Conservation (phyloP, 2,329 filamentous ascomycete species). For the Lachnellula subtilissima region DNA sequence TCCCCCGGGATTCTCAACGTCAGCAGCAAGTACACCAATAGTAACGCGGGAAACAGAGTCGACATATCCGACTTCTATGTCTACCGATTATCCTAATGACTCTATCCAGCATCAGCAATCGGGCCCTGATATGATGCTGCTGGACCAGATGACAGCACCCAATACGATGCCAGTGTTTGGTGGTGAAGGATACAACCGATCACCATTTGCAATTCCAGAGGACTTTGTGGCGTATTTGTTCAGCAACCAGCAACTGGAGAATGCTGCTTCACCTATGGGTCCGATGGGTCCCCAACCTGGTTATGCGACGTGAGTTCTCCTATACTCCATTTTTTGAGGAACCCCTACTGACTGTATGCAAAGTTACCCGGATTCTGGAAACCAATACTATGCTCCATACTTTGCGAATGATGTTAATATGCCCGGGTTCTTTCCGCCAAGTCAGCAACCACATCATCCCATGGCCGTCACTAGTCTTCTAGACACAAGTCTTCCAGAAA, state of each 20-base stretch:
- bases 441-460: conserved; percentile 59
- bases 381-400: conserved; percentile 46
- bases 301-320: conserved; percentile 45
- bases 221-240: conserved; percentile 85
- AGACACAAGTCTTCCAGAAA: conserved; percentile 74
- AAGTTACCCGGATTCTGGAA: conserved; percentile 51
- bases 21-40: conserved; percentile 31
- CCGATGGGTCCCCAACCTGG: conserved; percentile 43
- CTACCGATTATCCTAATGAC: conserved; percentile 30
- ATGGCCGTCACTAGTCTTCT: conserved; percentile 87
- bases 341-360: conserved; percentile 11
- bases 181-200: conserved; percentile 75
- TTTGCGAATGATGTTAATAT: conserved; percentile 44
- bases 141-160: conserved; percentile 58
- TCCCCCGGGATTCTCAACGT: conserved; percentile 49
- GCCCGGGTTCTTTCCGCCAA: conserved; percentile 53
- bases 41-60: conserved; percentile 27
- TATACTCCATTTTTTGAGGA: not conserved
- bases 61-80: conserved; percentile 27
- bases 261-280: conserved; percentile 44
- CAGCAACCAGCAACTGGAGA: conserved; percentile 57
- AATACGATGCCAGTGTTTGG: conserved; percentile 84
- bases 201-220: conserved; percentile 80
- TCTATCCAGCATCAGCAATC: conserved; percentile 32
- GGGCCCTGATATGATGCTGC: conserved; percentile 49